Base-by-base conservation (phyloP, 1,139 yeast genomes). In the Lodderomyces metapsilosis region DNA sequence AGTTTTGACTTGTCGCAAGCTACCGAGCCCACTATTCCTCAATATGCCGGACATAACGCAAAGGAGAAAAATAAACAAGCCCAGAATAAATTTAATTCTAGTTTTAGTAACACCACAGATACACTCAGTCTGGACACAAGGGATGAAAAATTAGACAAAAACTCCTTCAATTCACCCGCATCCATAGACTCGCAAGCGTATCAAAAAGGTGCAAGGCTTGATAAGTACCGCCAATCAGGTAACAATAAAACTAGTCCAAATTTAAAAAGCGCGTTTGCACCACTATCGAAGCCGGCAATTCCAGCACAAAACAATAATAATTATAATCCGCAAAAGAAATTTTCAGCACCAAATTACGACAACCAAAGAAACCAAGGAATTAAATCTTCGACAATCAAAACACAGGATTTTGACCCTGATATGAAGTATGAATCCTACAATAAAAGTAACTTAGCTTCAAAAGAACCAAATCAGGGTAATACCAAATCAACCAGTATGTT, bases 401-500 rank as follows among this genome's bases (percentile, higher is more conserved):
- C 20, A 34, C 28, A 13, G 28, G 36, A 34, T 12, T 20, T 24
- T 5, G 17, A 22, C 27, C 27, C 27, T 22, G 28, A 8, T 20
- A 34, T 34, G 36, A 34, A 34, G 20, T 34, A 34, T 34, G 25
- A 16, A 22, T 24, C 13, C 5, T 22, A 21, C n/a, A 22, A 35
- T 7, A 28, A 28, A 3, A 28, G n/a, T 4, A 28, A 28, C 6
- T 3, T 12, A 15, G 18, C n/a, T 37, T 34, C 27, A 22, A 34
- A 22, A 16, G 15, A 12, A n/a, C 15, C 23, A 21, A 21, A 28
- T 4, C 13, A 17, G 12, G 33, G 28, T 16, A 36, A 22, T 41
- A 34, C 24, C 7, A 47, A 43, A 28, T 37, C 46, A 24, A 44
- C 44, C 24, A 46, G 48, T 28, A 44, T 46, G 48, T 41, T 47